phyloP scores from a whole-genome alignment of 306 rosid genomes.

The Trifolium repens region DNA sequence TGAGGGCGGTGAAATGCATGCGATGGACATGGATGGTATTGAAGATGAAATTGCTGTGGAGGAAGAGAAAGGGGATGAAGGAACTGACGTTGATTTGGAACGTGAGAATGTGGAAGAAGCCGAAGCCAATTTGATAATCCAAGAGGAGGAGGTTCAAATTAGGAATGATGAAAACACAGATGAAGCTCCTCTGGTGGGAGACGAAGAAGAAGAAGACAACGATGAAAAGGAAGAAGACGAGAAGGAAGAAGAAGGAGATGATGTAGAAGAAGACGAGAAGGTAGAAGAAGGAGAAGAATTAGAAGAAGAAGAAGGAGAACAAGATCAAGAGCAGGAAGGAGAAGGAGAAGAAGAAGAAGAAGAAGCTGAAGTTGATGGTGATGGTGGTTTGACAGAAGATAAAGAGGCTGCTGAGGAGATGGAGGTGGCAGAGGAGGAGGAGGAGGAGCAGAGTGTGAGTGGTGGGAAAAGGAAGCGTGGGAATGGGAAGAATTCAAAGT shows the following conservation, averaged over 20 bases:
- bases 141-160: constrained; percentile 24
- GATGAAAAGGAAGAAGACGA: neutral
- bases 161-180: constrained; percentile 45
- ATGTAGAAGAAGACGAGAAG: neutral
- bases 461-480: constrained; percentile 87
- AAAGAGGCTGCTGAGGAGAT: constrained; percentile 53
- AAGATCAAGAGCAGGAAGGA: constrained; percentile 33
- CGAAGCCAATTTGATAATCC: constrained; percentile 11
- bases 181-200: constrained; percentile 36
- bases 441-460: constrained; percentile 42
- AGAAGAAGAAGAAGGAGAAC: constrained; percentile 40
- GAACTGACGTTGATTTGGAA: constrained; percentile 19
- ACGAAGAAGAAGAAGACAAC: constrained; percentile 16
- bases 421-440: constrained; percentile 48
- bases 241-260: neutral
- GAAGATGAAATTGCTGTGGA: constrained; percentile 3
- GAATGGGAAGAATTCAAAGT: constrained; percentile 58
- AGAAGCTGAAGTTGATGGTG: constrained; percentile 31
- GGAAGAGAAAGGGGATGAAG: constrained; percentile 29
- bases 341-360: constrained; percentile 34
- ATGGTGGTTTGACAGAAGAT: constrained; percentile 50
- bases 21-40: neutral
- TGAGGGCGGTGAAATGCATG: constrained; percentile 28
- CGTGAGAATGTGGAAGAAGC: constrained; percentile 24
- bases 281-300: constrained; percentile 13